These are phyloP conservation scores for Castanea sativa DNA, from an alignment of 306 rosid species.

Conservation along the genomic window DNA sequence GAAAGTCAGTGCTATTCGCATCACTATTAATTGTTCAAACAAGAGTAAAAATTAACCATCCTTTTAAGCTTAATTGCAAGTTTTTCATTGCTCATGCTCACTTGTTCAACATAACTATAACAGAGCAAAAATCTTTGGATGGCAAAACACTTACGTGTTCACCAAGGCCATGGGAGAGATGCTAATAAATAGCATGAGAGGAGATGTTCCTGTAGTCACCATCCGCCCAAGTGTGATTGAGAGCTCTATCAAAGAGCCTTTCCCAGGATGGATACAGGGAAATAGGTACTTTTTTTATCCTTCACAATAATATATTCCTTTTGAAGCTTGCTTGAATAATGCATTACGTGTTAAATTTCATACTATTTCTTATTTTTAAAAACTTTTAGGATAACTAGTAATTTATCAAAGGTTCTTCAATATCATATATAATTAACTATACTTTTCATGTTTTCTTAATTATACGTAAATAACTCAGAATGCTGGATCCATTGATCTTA, in stretches of 20 bases:
- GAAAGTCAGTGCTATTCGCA: no score
- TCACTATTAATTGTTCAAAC: no score
- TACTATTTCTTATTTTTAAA: background rate
- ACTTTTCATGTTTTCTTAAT: no score
- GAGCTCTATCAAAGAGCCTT: constrained; percentile 49
- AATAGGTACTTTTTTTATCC: constrained; percentile 22
- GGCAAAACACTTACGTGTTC: constrained; percentile 53
- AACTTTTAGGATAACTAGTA: background rate
- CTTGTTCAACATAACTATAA: no score
- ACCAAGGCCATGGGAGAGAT: constrained; percentile 68
- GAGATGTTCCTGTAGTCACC: constrained; percentile 44
- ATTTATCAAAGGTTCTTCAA: no score
- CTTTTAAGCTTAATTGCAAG: no score
- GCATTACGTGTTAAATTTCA: no score
- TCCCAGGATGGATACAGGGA: constrained; percentile 62
- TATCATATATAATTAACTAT: no score
- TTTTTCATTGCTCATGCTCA: no score
- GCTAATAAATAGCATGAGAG: constrained; percentile 41
- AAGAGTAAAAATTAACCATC: no score
- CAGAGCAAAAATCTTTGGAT: constrained; percentile 49
- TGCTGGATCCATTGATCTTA: constrained; percentile 51
- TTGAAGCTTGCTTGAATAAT: background rate
- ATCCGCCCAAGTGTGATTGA: constrained; percentile 48
- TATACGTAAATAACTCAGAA: constrained; percentile 19
- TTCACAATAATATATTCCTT: background rate